Evolutionary conservation across 371 early-diverging fungal species (phyloP).

Genomic region (Phascolomyces articulosus): DNA sequence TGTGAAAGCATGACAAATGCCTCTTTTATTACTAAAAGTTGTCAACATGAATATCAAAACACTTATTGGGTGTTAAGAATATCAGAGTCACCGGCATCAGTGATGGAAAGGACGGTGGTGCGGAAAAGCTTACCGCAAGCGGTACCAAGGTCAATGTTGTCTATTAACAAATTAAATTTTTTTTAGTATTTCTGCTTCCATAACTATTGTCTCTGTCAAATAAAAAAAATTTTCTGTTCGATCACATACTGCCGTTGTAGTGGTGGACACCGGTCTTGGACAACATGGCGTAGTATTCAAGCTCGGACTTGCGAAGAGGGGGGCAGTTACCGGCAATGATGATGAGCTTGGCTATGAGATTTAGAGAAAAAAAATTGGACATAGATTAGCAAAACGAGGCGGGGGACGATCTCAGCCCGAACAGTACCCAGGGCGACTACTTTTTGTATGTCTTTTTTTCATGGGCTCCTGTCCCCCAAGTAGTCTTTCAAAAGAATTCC

Average conservation of each 20-base stretch:
- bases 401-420: slow-evolving; percentile 51
- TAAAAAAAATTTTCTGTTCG: not conserved
- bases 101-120: slow-evolving; percentile 87
- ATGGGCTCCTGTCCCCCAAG: slow-evolving; percentile 44
- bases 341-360: slow-evolving; percentile 89
- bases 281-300: slow-evolving; percentile 99
- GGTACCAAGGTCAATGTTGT: slow-evolving; percentile 99
- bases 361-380: slow-evolving; percentile 15
- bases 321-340: slow-evolving; percentile 99
- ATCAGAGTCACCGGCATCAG: slow-evolving; percentile 96
- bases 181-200: too few species aligned
- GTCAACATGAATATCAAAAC: not conserved
- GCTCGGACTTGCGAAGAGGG: slow-evolving; percentile 98
- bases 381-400: slow-evolving; percentile 8
- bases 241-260: slow-evolving; percentile 85
- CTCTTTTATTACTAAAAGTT: slow-evolving; percentile 10
- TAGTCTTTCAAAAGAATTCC: not conserved
- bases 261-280: slow-evolving; percentile 99
- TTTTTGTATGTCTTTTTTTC: slow-evolving; percentile 13
- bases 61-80: slow-evolving; percentile 53
- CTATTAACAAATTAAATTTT: slow-evolving; percentile 20
- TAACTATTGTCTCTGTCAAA: not conserved
- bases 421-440: slow-evolving; percentile 8
- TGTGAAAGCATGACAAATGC: not conserved
- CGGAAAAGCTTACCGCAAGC: slow-evolving; percentile 99